Conservation (phyloP, 2,329 filamentous ascomycete species). For the Sarocladium oryzae region DNA sequence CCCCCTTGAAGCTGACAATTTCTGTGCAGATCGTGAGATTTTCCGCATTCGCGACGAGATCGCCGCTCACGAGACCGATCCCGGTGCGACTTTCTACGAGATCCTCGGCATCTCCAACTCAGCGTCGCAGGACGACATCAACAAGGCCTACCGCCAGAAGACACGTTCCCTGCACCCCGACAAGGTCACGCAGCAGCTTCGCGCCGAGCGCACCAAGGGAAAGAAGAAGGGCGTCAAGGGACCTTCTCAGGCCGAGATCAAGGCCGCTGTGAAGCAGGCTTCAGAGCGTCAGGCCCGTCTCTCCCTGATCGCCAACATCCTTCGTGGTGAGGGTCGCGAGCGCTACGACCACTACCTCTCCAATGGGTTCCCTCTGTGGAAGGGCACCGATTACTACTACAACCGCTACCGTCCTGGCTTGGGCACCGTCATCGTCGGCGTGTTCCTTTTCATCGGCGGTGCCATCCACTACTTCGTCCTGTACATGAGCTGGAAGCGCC, state of each 20-base stretch:
- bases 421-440: slow-evolving; percentile 72
- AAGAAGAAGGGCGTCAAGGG: slow-evolving; percentile 59
- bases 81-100: slow-evolving; percentile 85
- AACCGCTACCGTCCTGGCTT: slow-evolving; percentile 85
- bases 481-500: slow-evolving; percentile 80
- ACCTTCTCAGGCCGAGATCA: slow-evolving; percentile 68
- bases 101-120: slow-evolving; percentile 71
- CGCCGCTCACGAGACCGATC: slow-evolving; percentile 65
- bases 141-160: slow-evolving; percentile 88
- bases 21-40: slow-evolving; percentile 78
- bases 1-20: background rate
- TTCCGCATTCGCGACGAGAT: slow-evolving; percentile 93
- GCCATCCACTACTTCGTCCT: slow-evolving; percentile 81
- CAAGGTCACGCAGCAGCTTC: slow-evolving; percentile 83
- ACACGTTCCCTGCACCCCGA: slow-evolving; percentile 82
- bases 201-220: slow-evolving; percentile 57
- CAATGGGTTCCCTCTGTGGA: slow-evolving; percentile 94
- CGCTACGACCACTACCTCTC: slow-evolving; percentile 91
- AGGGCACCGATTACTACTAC: slow-evolving; percentile 98
- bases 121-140: slow-evolving; percentile 81
- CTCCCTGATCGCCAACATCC: slow-evolving; percentile 76
- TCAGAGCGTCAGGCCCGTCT: slow-evolving; percentile 78
- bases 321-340: slow-evolving; percentile 71
- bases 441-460: slow-evolving; percentile 79
- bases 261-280: slow-evolving; percentile 72